Conservation (phyloP, 2,329 filamentous ascomycete genomes). For the Capronia americana region DNA sequence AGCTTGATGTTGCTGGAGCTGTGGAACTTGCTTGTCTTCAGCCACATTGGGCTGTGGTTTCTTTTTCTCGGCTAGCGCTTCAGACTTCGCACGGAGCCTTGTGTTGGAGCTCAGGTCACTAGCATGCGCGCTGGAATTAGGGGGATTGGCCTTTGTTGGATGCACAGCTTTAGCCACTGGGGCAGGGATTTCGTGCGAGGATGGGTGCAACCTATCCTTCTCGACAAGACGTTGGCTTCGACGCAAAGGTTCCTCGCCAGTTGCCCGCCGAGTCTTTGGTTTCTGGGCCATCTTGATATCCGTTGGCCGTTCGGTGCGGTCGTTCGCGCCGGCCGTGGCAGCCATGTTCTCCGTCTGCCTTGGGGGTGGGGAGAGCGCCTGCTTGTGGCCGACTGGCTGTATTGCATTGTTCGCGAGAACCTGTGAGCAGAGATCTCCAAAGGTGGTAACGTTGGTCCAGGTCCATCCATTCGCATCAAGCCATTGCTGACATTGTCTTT, state of each 20-base stretch:
- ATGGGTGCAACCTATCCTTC: neutral
- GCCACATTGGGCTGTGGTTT: neutral
- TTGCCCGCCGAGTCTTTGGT: neutral
- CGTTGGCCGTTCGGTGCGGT: neutral
- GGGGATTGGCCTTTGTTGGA: neutral
- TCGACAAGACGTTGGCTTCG: constrained; percentile 28
- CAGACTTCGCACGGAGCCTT: neutral
- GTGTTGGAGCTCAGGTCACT: neutral
- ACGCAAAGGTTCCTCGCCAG: constrained; percentile 15
- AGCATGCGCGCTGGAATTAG: neutral
- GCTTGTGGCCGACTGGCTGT: neutral
- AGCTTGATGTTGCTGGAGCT: neutral
- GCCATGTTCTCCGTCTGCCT: constrained; percentile 2
- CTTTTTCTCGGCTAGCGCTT: neutral
- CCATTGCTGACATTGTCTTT: constrained; percentile 34
- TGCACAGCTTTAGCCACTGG: neutral
- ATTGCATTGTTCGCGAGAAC: constrained; percentile 10
- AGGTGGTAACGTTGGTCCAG: constrained; percentile 32
- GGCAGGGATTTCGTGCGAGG: neutral
- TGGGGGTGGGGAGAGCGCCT: neutral
- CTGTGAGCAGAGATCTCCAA: constrained; percentile 28
- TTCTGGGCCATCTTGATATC: neutral
- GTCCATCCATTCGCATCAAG: constrained; percentile 35
- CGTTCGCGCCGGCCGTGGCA: neutral
- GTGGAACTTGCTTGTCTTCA: neutral